phyloP scores from a whole-genome alignment of 371 early-diverging fungal species.

The Smittium culicis region DNA sequence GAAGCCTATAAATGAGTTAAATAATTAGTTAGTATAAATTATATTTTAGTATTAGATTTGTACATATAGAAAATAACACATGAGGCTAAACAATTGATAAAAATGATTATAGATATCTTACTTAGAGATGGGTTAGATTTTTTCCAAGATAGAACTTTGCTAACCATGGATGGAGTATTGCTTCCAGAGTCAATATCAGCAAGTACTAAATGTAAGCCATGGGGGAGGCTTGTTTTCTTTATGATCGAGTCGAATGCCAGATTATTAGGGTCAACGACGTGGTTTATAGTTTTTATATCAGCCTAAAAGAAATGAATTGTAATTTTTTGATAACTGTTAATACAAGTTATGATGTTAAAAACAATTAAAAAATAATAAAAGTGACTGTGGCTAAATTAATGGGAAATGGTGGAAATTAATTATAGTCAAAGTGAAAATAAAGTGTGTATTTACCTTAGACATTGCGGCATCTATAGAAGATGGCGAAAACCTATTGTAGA shows the following conservation, averaged over 20 bases:
- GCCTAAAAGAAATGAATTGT: neutral
- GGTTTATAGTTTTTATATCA: neutral
- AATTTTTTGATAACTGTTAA: too few species aligned
- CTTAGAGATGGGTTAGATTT: slow-evolving; percentile 41
- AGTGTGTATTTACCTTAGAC: slow-evolving; percentile 22
- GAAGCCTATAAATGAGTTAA: neutral
- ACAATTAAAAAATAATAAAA: slow-evolving; percentile 3
- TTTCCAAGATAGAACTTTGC: slow-evolving; percentile 76
- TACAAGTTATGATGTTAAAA: too few species aligned
- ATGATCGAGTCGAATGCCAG: slow-evolving; percentile 24
- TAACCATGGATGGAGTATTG: slow-evolving; percentile 81
- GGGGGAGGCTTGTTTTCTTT: slow-evolving; percentile 50
- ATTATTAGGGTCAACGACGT: slow-evolving; percentile 4
- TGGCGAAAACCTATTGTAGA: slow-evolving; percentile 73
- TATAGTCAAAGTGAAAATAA: neutral
- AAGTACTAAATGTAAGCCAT: slow-evolving; percentile 52
- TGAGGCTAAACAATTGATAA: too few species aligned
- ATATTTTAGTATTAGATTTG: too few species aligned
- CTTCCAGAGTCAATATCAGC: slow-evolving; percentile 89
- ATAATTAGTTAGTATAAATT: too few species aligned
- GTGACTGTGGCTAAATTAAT: neutral
- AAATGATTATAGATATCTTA: too few species aligned
- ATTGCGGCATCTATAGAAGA: slow-evolving; percentile 45
- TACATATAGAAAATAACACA: too few species aligned
- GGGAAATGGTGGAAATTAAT: neutral